Base-by-base conservation (phyloP, 164 flowering plant species). In the Warburgia ugandensis region DNA sequence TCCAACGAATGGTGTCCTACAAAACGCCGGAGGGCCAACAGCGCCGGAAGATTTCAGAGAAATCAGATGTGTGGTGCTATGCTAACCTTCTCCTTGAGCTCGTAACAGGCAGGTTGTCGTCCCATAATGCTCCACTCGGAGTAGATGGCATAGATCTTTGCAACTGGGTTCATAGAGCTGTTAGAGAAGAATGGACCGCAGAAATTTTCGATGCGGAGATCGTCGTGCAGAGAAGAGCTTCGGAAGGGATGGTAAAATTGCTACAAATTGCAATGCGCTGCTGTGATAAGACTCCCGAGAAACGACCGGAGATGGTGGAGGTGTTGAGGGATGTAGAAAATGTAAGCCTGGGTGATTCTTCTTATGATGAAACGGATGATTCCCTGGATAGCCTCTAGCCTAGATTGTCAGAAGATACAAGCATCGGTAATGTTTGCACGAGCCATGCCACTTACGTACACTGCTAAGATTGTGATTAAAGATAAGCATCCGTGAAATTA, bases 121-220 rank as follows among this genome's bases (percentile, higher is more conserved):
- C 48, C 1, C 27, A 47, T 22, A 54, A 78, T 0, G 75, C 84
- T 16, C 73, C 84, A 12, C 64, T 14, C 20, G 51, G 51, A 13
- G 44, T 37, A 47, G 50, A 51, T 1, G 94, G 81, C 5, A 69
- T 72, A 5, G 87, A 86, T 36, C 74, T 86, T 2, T 65, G 68
- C 56, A 62, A 58, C 9, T 85, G 95, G 87, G 81, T 74, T 39
- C 64, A 71, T 39, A 44, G 73, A n/a, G 87, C 87, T 0, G 82
- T 83, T 5, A 67, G 95, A 43, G 95, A 85, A 56, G 95, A 85
- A 60, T 80, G 90, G 87, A 83, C 90, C 4, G 81, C 73, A 2
- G 87, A 86, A 71, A 72, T 83, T 3, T 80, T 86, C 11, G 95
- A 86, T 30, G 0, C 3, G 0, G 90, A 86, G 70, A 58, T 83